Evolutionary conservation across 805 yeast species (phyloP), one percentile per base, ranked within the genome.

Genomic region (Metschnikowia hibisci): DNA sequence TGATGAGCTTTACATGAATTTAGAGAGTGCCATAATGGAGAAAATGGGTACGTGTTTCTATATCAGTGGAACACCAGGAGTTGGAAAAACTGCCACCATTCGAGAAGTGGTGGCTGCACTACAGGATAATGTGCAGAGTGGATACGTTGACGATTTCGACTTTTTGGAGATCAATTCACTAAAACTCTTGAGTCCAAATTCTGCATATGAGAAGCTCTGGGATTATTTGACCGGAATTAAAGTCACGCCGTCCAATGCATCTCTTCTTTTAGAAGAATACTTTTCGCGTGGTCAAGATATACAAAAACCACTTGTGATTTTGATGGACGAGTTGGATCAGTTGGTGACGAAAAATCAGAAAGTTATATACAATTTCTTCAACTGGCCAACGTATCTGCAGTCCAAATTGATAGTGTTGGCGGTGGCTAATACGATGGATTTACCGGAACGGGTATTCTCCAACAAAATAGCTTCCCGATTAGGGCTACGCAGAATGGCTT

Each of bases 41-140:
- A 77, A 78, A 32, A 75, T 84, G 1, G 97, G 98, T 0, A 77
- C 90, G 6, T 87, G 96, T 51, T 64, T 93, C 5, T 93, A 90
- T 58, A 81, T 93, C 9, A 87, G 96, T 62, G 99, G 99, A 3
- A 88, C 96, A 0, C 99, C 99, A 0, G 99, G 99, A 7, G 91
- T 95, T 2, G 99, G 99, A 10, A 93, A 93, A 59, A 91, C 99
- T 0, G 93, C 95, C 3, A 91, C 98, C 0, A 81, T 91, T 2
- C 67, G 96, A 42, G 96, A 89, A 56, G 97, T 86, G 0, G 76
- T 93, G 20, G 74, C 79, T 27, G 88, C 84, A 54, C 63, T 93
- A 28, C 73, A 76, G 34, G 61, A 68, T 47, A 46, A 56, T 10
- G 56, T 56, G 30, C 50, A 35, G 30, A 51, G 38, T 32, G 61